phyloP scores from a whole-genome alignment of 805 yeast species.

The Ogataea zsoltii region DNA sequence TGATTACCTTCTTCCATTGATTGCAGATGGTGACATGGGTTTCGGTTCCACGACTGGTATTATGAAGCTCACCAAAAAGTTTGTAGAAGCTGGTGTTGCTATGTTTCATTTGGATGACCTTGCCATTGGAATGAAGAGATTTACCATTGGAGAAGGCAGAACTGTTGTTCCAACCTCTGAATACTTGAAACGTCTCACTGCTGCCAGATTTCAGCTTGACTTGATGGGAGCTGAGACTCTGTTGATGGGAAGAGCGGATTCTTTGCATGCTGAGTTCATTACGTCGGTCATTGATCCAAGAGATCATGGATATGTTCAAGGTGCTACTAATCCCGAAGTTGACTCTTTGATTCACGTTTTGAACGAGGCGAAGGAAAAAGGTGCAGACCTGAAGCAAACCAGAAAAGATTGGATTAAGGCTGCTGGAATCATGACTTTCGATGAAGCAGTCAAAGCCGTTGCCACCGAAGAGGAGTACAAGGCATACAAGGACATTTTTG shows the following conservation, averaged over 20 bases:
- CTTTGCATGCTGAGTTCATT: slow-evolving; percentile 53
- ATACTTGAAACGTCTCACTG: slow-evolving; percentile 54
- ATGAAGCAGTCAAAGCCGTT: slow-evolving; percentile 48
- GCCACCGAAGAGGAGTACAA: slow-evolving; percentile 26
- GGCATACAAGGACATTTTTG: slow-evolving; percentile 14
- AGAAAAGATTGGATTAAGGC: slow-evolving; percentile 48
- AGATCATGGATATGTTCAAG: slow-evolving; percentile 58
- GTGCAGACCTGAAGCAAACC: slow-evolving; percentile 34
- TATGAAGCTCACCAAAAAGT: slow-evolving; percentile 62
- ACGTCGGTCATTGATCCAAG: slow-evolving; percentile 55
- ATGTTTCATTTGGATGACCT: slow-evolving; percentile 66
- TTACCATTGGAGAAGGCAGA: slow-evolving; percentile 65
- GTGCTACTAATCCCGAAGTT: slow-evolving; percentile 39
- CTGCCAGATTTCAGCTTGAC: slow-evolving; percentile 65
- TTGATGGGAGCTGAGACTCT: slow-evolving; percentile 59
- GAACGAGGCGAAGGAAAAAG: slow-evolving; percentile 43
- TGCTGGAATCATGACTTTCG: slow-evolving; percentile 47
- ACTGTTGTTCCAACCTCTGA: slow-evolving; percentile 62
- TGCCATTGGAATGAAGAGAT: slow-evolving; percentile 63
- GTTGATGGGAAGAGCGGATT: slow-evolving; percentile 62
- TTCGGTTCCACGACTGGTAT: slow-evolving; percentile 64
- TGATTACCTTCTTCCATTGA: slow-evolving; percentile 59
- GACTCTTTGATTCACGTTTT: slow-evolving; percentile 48
- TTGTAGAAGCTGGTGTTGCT: slow-evolving; percentile 66
- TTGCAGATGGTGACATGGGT: slow-evolving; percentile 70